These are phyloP conservation scores for Aspergillus taichungensis DNA, from an alignment of 495 filamentous ascomycete genomes.

Conservation along the genomic window DNA sequence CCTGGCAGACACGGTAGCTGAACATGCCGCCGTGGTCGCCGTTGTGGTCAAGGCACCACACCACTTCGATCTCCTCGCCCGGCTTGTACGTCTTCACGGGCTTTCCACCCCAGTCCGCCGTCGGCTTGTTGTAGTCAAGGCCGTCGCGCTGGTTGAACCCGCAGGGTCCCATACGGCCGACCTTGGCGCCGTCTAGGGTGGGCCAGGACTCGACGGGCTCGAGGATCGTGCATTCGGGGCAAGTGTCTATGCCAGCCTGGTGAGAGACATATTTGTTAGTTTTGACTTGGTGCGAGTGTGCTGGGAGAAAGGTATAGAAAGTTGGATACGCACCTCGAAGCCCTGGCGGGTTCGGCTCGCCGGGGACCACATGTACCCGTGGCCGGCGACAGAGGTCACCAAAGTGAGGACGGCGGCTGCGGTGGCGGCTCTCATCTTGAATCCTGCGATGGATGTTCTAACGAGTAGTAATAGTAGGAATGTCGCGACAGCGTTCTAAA, in stretches of 20 bases:
- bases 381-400: no score
- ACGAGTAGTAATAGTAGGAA: no score
- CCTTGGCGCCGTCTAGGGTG: slow-evolving; percentile 32
- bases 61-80: slow-evolving; percentile 38
- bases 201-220: slow-evolving; percentile 47
- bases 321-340: no score
- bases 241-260: slow-evolving; percentile 42
- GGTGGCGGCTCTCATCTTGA: no score
- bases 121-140: slow-evolving; percentile 47
- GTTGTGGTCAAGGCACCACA: slow-evolving; percentile 52
- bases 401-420: no score
- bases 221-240: slow-evolving; percentile 49
- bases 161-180: slow-evolving; percentile 45
- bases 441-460: no score
- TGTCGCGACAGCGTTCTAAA: no score
- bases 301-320: no score
- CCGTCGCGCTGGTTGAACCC: slow-evolving; percentile 48
- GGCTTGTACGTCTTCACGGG: slow-evolving; percentile 38
- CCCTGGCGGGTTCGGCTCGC: no score
- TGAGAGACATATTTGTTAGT: no score
- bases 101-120: slow-evolving; percentile 32
- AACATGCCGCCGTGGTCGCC: slow-evolving; percentile 55
- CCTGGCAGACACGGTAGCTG: slow-evolving; percentile 45
- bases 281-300: no score
- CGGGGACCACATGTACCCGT: no score